Conservation (phyloP, 345 rosid species). For the Eucalyptus microcorys region DNA sequence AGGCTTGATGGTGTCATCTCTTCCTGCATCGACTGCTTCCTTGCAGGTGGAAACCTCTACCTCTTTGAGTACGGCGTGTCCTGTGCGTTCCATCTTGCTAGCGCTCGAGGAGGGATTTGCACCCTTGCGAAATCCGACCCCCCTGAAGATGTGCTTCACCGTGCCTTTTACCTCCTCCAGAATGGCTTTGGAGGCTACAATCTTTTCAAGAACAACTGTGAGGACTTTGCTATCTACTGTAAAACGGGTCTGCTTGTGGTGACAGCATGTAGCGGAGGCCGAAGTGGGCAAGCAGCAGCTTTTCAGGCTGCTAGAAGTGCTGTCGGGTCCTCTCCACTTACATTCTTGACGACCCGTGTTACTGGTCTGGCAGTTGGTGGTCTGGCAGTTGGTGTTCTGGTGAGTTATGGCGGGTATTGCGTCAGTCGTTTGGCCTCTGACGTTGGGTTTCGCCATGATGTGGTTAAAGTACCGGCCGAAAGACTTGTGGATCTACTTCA, state of each 20-base stretch:
- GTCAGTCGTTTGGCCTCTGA: conserved; percentile 35
- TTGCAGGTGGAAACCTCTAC: conserved; percentile 42
- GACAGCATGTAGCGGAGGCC: conserved; percentile 38
- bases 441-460: conserved; percentile 21
- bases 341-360: conserved; percentile 33
- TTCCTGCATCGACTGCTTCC: conserved; percentile 70
- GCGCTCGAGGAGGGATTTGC: conserved; percentile 71
- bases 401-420: conserved; percentile 28
- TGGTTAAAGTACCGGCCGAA: too few species aligned
- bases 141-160: conserved; percentile 36
- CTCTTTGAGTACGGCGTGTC: conserved; percentile 48
- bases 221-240: conserved; percentile 69
- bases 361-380: conserved; percentile 1
- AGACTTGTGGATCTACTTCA: neutral
- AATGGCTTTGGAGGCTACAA: conserved; percentile 67
- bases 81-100: conserved; percentile 21
- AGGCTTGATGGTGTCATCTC: conserved; percentile 33
- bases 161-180: conserved; percentile 34
- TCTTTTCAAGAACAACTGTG: conserved; percentile 65
- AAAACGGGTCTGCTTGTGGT: conserved; percentile 51
- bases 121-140: conserved; percentile 57
- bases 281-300: conserved; percentile 65
- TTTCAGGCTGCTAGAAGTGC: conserved; percentile 32
- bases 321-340: conserved; percentile 27
- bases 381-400: conserved; percentile 14